These are phyloP conservation scores for Diospyros lotus DNA, from an alignment of 148 eudicot species.

Conservation along the genomic window DNA sequence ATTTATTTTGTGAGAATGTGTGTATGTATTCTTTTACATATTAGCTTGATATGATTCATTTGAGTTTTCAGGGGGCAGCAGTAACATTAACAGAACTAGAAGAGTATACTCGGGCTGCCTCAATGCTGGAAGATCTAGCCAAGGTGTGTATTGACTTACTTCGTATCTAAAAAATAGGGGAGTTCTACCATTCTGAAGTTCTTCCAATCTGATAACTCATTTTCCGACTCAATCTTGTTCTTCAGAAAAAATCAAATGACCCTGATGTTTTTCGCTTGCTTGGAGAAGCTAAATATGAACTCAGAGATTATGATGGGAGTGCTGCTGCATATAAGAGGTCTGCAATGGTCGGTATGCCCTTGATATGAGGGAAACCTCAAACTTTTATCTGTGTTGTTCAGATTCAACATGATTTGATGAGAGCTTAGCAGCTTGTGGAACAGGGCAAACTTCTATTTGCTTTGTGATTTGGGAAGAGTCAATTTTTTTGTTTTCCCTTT, in stretches of 20 bases:
- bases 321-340: conserved; percentile 76
- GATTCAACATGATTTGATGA: background rate
- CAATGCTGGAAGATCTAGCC: conserved; percentile 69
- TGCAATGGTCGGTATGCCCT: conserved; percentile 48
- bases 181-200: conserved; percentile 15
- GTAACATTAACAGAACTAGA: conserved; percentile 78
- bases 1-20: background rate
- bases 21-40: background rate
- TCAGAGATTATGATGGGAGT: conserved; percentile 88
- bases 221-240: conserved; percentile 14
- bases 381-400: background rate
- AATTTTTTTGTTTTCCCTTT: no score
- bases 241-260: conserved; percentile 74
- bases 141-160: conserved; percentile 44
- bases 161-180: background rate
- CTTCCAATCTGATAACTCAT: conserved; percentile 1
- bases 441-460: background rate
- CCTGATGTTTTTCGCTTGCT: conserved; percentile 87
- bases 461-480: background rate
- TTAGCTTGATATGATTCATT: background rate
- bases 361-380: conserved; percentile 7
- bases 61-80: conserved; percentile 68
- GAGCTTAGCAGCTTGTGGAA: background rate
- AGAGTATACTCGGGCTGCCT: conserved; percentile 61
- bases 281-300: conserved; percentile 83